Conservation (phyloP, 78 protist genomes). For the Bigelowiella natans region DNA sequence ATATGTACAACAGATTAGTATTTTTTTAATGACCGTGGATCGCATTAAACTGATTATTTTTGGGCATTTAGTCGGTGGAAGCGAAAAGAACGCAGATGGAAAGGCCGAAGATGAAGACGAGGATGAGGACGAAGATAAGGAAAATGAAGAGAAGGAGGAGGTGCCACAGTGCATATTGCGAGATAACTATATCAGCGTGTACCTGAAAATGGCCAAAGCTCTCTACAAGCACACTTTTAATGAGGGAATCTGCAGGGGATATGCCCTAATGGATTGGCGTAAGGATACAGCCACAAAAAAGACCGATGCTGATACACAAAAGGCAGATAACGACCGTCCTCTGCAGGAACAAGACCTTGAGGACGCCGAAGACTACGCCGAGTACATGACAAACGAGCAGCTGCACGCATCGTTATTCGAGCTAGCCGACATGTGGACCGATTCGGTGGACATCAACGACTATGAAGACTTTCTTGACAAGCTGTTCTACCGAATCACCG, state of each 20-base stretch:
- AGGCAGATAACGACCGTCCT: no score
- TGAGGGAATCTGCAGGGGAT: not conserved
- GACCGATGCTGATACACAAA: no score
- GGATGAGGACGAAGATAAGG: not conserved
- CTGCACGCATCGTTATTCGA: not conserved
- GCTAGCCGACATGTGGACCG: not conserved
- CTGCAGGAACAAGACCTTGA: no score
- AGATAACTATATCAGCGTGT: not conserved
- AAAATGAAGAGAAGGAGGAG: not conserved
- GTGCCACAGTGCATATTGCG: not conserved
- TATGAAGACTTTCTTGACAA: not conserved
- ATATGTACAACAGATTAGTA: not conserved
- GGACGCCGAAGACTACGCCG: no score
- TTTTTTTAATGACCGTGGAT: not conserved
- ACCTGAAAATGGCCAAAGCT: not conserved
- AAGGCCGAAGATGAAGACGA: not conserved
- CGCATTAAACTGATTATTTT: not conserved
- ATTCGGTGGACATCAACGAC: not conserved
- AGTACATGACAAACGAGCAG: no score
- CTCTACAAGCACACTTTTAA: not conserved
- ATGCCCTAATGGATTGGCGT: not conserved
- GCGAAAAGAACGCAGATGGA: no score
- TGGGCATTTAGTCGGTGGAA: not conserved
- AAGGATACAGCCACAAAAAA: not conserved
- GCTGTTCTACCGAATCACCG: not conserved